Base-by-base conservation (phyloP, 1,284 basidiomycete genomes). In the Trichosporon sp. region DNA sequence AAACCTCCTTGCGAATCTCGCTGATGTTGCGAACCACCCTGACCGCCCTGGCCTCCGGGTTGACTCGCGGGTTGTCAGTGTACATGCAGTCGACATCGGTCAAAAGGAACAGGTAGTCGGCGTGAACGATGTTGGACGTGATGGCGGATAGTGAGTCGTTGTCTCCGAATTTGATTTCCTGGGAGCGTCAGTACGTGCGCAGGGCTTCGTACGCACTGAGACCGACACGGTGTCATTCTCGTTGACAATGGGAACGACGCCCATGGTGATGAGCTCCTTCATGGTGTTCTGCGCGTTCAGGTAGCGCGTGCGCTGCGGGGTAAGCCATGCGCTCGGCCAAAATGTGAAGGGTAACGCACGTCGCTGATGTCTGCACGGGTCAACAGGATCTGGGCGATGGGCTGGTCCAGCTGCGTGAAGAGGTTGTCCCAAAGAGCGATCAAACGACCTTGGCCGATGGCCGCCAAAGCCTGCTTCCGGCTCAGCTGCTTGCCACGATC, bases 81-180 rank as follows among this genome's bases (percentile, higher is more conserved):
- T 98, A 99, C 69, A 82, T 81, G 64, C 94, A 94, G 76, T 98
- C 95, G 5, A 99, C 97, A 78, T 99, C 97, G 1, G 97, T 99
- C 66, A 98, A 87, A 6, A 99, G 88, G 84, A 98, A 98, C 11
- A 99, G 89, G 81, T 95, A 99, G 83, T 99, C 96, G 14, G 96
- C 96, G 77, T 98, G 94, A 31, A 98, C 91, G 90, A 99, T 96
- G 3, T 93, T 93, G 0, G 95, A 92, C 0, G 96, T 95, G 77
- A 99, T 96, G 21, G 96, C 96, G 35, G 95, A 98, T 19, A 99
- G 86, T 0, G 96, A 98, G 81, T 99, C 97, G 81, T 99, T 99
- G 85, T 99, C 97, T 67, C 97, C 96, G 79, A 99, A 99, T 91
- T 96, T 96, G 77, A 99, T 97, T 90, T 99, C 96, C 92, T 94